Conservation (phyloP, 73 alveolate species). For the Paramecium caudatum region DNA sequence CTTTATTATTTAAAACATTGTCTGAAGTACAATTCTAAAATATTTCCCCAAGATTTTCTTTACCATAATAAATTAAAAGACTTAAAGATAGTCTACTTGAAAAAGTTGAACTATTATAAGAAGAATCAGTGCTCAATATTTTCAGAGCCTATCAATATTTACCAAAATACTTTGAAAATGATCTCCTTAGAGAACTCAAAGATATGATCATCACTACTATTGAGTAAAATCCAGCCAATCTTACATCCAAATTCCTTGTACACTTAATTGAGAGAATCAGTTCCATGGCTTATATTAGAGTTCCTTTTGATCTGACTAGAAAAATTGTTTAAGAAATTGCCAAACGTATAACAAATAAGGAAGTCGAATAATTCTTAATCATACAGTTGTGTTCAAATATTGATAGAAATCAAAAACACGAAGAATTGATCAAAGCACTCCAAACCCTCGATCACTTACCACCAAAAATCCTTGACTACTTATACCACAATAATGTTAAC, state of each 20-base stretch:
- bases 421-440: background rate
- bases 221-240: conserved; percentile 30
- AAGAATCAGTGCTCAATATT: conserved; percentile 38
- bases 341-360: background rate
- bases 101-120: conserved; percentile 5
- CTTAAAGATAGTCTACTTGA: background rate
- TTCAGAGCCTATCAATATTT: background rate
- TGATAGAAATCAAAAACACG: background rate
- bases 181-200: background rate
- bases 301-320: background rate
- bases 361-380: background rate
- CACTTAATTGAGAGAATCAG: background rate
- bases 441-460: background rate
- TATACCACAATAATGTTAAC: no score
- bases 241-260: conserved; percentile 21
- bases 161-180: conserved; percentile 42
- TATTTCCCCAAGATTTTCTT: background rate
- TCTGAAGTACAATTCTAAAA: conserved; percentile 39
- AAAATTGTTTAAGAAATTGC: background rate
- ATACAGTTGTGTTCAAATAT: background rate
- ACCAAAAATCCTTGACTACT: background rate
- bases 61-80: background rate
- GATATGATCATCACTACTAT: conserved; percentile 52
- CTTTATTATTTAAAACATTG: background rate
- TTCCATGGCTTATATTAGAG: background rate